Conservation (phyloP, 345 rosid genomes). For the Acer negundo region DNA sequence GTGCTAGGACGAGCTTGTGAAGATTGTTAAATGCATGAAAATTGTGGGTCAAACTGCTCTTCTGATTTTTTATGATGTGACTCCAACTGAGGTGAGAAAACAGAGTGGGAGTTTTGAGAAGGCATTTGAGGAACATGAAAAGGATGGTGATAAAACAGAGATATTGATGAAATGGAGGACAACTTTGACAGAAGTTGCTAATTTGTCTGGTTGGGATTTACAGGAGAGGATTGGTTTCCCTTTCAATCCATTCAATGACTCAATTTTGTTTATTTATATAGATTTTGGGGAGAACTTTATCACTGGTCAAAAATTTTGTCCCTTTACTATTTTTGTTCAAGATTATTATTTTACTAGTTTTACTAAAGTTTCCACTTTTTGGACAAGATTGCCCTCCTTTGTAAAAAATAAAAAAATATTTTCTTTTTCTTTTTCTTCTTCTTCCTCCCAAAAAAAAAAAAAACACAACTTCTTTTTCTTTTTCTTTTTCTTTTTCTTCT, state of each 20-base stretch:
- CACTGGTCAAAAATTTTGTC: too few species aligned
- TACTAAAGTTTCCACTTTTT: too few species aligned
- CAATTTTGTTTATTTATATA: not conserved
- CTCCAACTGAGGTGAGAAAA: constrained; percentile 2
- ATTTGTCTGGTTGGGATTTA: constrained; percentile 21
- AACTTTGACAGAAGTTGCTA: constrained; percentile 10
- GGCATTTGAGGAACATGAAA: constrained; percentile 1
- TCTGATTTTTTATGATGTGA: constrained; percentile 7
- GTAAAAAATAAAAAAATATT: too few species aligned
- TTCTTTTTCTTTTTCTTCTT: too few species aligned
- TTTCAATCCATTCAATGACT: not conserved
- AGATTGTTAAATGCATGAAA: constrained; percentile 15
- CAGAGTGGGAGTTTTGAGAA: not conserved
- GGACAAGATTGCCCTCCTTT: too few species aligned
- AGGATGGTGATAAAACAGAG: not conserved
- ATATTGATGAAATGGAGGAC: constrained; percentile 17
- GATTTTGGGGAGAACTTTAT: too few species aligned
- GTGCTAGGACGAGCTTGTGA: constrained; percentile 9
- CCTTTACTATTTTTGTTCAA: too few species aligned
- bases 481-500: too few species aligned
- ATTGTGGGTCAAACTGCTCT: not conserved
- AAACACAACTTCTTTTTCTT: too few species aligned
- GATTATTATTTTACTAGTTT: too few species aligned
- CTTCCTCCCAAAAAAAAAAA: too few species aligned
- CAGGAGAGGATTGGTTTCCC: not conserved